These are phyloP conservation scores for Nigrospora osmanthi DNA, from an alignment of 2,329 filamentous ascomycete genomes.

Conservation along the genomic window DNA sequence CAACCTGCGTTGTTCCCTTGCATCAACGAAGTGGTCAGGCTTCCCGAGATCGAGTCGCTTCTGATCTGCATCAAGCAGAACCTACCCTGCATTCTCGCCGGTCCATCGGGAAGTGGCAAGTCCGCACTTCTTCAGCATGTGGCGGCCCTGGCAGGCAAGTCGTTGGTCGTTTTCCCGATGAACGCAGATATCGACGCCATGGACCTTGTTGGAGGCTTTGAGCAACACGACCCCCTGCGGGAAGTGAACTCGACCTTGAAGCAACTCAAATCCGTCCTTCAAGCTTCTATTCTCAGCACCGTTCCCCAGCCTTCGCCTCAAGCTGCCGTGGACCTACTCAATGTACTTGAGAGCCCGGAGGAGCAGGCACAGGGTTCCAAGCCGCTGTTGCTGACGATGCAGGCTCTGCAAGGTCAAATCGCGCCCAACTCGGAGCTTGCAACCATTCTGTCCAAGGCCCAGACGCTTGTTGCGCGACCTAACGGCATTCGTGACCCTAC, in stretches of 20 bases:
- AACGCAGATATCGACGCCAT: conserved; percentile 96
- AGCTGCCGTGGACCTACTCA: conserved; percentile 41
- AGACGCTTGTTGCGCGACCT: conserved; percentile 42
- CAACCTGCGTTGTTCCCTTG: conserved; percentile 44
- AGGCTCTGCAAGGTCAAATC: conserved; percentile 30
- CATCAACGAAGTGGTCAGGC: conserved; percentile 44
- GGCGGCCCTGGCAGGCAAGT: conserved; percentile 69
- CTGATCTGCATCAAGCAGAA: conserved; percentile 81
- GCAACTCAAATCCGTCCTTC: conserved; percentile 29
- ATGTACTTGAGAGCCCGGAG: conserved; percentile 35
- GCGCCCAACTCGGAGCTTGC: conserved; percentile 38
- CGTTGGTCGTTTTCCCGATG: conserved; percentile 75
- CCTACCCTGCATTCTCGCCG: conserved; percentile 84
- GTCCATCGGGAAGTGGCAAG: conserved; percentile 80
- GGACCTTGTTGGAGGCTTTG: conserved; percentile 94
- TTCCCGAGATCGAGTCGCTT: conserved; percentile 74
- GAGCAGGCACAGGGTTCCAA: conserved; percentile 30
- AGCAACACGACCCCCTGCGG: conserved; percentile 80
- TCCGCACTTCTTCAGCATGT: conserved; percentile 72
- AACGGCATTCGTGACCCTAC: conserved; percentile 61
- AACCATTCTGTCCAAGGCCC: conserved; percentile 37
- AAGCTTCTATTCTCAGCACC: conserved; percentile 37
- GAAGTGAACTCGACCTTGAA: conserved; percentile 56
- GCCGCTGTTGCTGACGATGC: conserved; percentile 28
- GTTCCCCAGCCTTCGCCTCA: conserved; percentile 38